Percentiles rank a stretch among this genome's conserved stretches.
These are phyloP conservation scores for Phaffomyces opuntiae DNA, from an alignment of 805 yeast genomes.

Conservation along the genomic window DNA sequence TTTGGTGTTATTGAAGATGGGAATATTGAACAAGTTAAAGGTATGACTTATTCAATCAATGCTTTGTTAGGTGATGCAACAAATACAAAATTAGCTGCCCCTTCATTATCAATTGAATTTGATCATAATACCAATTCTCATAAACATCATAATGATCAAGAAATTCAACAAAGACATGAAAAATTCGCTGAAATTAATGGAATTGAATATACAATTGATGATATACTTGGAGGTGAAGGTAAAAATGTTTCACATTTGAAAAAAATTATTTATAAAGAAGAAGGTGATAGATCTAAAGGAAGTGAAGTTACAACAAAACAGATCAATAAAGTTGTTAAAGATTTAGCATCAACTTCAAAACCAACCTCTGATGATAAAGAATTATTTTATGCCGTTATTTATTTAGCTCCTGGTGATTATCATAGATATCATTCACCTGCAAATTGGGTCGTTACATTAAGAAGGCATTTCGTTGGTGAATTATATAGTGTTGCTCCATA, in stretches of 20 bases:
- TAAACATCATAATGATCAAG: conserved; percentile 26
- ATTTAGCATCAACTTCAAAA: conserved; percentile 15
- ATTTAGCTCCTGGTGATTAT: conserved; percentile 97
- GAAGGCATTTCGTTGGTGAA: conserved; percentile 96
- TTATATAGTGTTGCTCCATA: conserved; percentile 94
- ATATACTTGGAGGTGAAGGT: conserved; percentile 51
- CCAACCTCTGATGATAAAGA: conserved; percentile 36
- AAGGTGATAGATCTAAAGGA: conserved; percentile 57
- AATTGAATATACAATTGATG: conserved; percentile 62
- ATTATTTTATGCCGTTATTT: conserved; percentile 83
- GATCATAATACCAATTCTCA: conserved; percentile 26
- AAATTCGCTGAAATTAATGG: conserved; percentile 79
- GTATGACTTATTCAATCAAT: conserved; percentile 85
- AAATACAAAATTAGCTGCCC: conserved; percentile 42
- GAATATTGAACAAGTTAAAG: conserved; percentile 94
- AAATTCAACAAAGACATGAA: conserved; percentile 45
- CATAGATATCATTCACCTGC: conserved; percentile 96
- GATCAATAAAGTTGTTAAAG: conserved; percentile 34
- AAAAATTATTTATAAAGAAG: conserved; percentile 44
- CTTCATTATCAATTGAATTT: conserved; percentile 42
- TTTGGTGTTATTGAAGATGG: conserved; percentile 78
- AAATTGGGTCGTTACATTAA: conserved; percentile 88
- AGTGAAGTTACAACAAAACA: conserved; percentile 14
- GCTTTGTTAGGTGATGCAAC: conserved; percentile 69
- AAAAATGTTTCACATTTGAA: conserved; percentile 37